Conservation (phyloP, 805 yeast species). For the Diddensiella transvaalensis region DNA sequence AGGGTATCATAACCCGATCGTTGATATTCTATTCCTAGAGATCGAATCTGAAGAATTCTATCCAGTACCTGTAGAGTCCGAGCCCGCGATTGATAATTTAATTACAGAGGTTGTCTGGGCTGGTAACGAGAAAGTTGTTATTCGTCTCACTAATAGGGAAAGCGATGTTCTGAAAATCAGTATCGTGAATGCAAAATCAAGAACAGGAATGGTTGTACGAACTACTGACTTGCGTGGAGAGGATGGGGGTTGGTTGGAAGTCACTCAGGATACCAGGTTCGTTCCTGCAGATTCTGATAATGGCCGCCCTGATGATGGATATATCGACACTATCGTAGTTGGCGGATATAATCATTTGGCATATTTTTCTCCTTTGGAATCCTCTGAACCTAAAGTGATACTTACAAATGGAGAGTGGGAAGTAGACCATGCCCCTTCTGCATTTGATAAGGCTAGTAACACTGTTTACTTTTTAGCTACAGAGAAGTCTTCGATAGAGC, state of each 20-base stretch:
- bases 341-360: slow-evolving; percentile 72
- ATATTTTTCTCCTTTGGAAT: slow-evolving; percentile 68
- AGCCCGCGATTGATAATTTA: slow-evolving; percentile 44
- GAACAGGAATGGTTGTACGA: slow-evolving; percentile 43
- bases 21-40: slow-evolving; percentile 49
- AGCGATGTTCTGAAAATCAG: slow-evolving; percentile 61
- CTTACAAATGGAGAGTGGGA: slow-evolving; percentile 87
- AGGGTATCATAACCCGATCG: slow-evolving; percentile 71
- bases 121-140: slow-evolving; percentile 49
- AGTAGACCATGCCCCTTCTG: slow-evolving; percentile 69
- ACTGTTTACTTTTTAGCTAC: slow-evolving; percentile 67
- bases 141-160: slow-evolving; percentile 60
- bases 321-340: slow-evolving; percentile 61
- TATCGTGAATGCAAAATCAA: slow-evolving; percentile 44
- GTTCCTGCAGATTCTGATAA: slow-evolving; percentile 48
- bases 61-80: slow-evolving; percentile 30
- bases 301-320: slow-evolving; percentile 57
- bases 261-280: slow-evolving; percentile 57
- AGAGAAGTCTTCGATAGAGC: slow-evolving; percentile 70
- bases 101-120: slow-evolving; percentile 74
- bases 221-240: slow-evolving; percentile 41
- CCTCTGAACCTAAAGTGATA: slow-evolving; percentile 46
- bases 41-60: slow-evolving; percentile 28
- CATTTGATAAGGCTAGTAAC: slow-evolving; percentile 45
- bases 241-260: slow-evolving; percentile 73